phyloP scores from a whole-genome alignment of 306 rosid species.

The Dryas alaskensis region DNA sequence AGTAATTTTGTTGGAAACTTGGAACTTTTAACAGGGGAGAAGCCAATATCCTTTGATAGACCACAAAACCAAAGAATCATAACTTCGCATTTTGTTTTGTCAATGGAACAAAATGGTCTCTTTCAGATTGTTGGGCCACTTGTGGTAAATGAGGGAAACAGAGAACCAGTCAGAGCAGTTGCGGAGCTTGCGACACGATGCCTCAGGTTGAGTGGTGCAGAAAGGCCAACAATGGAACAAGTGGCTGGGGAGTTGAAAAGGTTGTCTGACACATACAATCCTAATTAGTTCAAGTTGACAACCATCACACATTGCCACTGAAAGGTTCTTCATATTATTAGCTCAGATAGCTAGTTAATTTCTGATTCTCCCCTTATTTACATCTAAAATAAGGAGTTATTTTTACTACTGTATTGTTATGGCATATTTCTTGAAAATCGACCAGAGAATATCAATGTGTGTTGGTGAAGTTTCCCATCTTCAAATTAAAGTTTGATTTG shows the following conservation, averaged over 20 bases:
- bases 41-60: constrained; percentile 1
- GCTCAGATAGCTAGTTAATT: too few species aligned
- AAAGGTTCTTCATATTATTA: too few species aligned
- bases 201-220: constrained; percentile 7
- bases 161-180: constrained; percentile 3
- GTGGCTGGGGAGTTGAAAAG: background rate
- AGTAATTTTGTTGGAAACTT: background rate
- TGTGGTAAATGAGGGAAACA: background rate
- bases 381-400: too few species aligned
- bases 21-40: background rate
- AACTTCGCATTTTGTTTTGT: constrained; percentile 4
- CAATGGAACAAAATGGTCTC: background rate
- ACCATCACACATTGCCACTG: background rate
- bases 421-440: too few species aligned
- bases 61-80: constrained; percentile 1
- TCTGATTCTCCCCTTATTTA: too few species aligned
- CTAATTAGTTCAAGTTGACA: background rate
- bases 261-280: background rate
- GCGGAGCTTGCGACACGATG: constrained; percentile 21
- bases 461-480: too few species aligned
- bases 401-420: too few species aligned
- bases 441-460: too few species aligned
- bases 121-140: constrained; percentile 1
- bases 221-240: constrained; percentile 17
- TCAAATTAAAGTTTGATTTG: too few species aligned